Conservation (phyloP, 2,329 filamentous ascomycete genomes). For the Cryphonectria carpinicola region DNA sequence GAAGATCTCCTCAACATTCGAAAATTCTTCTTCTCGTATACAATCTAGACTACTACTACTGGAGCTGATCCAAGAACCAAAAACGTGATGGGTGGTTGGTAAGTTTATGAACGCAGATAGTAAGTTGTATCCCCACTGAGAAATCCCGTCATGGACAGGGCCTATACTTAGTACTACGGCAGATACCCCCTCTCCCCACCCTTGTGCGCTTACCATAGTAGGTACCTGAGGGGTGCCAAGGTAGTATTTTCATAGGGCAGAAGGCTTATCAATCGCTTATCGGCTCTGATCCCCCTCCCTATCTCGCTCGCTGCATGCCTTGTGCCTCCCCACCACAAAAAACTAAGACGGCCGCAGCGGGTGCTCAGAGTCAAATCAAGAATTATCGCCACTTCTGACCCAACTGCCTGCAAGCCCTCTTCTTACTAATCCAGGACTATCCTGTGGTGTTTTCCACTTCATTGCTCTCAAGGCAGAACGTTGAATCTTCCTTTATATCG, state of each 20-base stretch:
- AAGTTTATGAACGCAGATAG: not conserved
- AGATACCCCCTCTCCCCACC: constrained; percentile 3
- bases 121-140: not conserved
- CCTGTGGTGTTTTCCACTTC: not conserved
- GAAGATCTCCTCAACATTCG: not conserved
- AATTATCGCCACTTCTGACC: constrained; percentile 25
- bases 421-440: constrained; percentile 24
- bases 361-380: constrained; percentile 8
- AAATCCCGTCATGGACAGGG: not conserved
- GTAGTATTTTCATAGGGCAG: constrained; percentile 3
- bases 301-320: no score
- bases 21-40: not conserved
- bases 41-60: not conserved
- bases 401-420: not conserved
- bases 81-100: not conserved
- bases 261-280: constrained; percentile 25
- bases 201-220: not conserved
- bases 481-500: not conserved
- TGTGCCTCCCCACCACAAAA: constrained; percentile 25
- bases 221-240: constrained; percentile 1
- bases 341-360: constrained; percentile 14
- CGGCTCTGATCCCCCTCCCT: not conserved
- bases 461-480: not conserved
- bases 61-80: not conserved
- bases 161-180: not conserved